Base-by-base conservation (phyloP, 352 stramenopile genomes). In the Phytophthora colocasiae region DNA sequence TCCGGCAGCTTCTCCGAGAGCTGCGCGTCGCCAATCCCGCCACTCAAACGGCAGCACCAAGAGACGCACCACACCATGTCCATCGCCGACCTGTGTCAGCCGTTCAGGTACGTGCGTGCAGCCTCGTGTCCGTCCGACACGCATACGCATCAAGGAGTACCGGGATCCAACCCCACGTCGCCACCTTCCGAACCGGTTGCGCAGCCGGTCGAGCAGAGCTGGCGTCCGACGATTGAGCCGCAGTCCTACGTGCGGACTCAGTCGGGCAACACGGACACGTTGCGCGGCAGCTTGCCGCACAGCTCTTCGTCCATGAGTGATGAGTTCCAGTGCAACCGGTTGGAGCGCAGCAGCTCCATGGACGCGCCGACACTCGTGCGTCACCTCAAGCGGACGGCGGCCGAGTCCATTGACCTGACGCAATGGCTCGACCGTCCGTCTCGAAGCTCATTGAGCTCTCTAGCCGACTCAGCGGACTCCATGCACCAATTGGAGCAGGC, bases 41-140 rank as follows among this genome's bases (percentile, higher is more conserved):
- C 58, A 53, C 72, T 75, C 46, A 74, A 77, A 44, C 70, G 81
- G 19, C 64, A 66, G 22, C 66, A 69, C 46, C 58, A 65, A 17
- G 69, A 71, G 50, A 49, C 62, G 27, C 69, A 62, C 50, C 69
- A 69, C 47, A 9, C 44, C 56, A 78, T 75, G 65, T 75, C 66
- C 31, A 76, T 85, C 31, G 75, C 81, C 6, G 78, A 89, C 17
- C 74, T 90, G 19, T 80, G 81, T 43, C 75, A 80, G 45, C 84
- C 84, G 1, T 83, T 89, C 49, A 65, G 58, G 34, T 93, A 93
- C 74, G 67, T 89, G 53, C 81, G 84, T 15, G 80, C 84, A 22
- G 66, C 81, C 14, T 93, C 84, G 24, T 93, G 84, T 71, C 84
- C 84, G 26, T 93, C 84, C 22, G 84, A 93, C 58, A 80, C 83